phyloP scores from a whole-genome alignment of 441 rosid species.

The Melianthus villosus region DNA sequence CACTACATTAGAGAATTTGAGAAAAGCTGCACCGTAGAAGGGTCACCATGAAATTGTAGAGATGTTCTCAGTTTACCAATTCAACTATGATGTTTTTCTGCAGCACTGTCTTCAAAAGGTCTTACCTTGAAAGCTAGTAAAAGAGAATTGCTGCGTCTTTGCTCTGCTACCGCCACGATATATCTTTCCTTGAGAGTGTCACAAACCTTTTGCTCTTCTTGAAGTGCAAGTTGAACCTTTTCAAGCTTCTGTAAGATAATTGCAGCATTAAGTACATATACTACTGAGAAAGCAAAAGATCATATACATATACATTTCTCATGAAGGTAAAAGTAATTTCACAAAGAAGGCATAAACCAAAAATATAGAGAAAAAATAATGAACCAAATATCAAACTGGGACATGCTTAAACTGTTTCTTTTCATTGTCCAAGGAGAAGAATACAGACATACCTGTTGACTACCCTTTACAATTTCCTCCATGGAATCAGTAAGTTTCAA shows the following conservation, averaged over 20 bases:
- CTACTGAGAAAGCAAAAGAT: no score
- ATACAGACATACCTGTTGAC: constrained; percentile 41
- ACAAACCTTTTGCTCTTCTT: constrained; percentile 46
- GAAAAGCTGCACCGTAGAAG: not conserved
- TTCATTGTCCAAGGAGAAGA: constrained; percentile 1
- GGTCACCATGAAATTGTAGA: not conserved
- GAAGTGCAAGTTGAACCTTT: constrained; percentile 34
- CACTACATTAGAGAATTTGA: constrained; percentile 2
- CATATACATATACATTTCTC: no score
- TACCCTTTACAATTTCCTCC: constrained; percentile 70
- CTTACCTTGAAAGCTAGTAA: constrained; percentile 49
- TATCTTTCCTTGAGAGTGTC: constrained; percentile 33
- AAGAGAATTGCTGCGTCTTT: constrained; percentile 34
- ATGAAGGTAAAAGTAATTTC: no score
- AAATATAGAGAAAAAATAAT: constrained; percentile 3
- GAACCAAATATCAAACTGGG: not conserved
- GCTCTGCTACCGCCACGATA: constrained; percentile 43
- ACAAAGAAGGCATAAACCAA: no score
- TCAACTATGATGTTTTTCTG: no score
- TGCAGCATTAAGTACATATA: no score
- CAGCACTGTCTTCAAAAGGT: not conserved
- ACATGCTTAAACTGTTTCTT: not conserved
- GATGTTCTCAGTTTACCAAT: no score
- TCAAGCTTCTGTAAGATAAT: constrained; percentile 45
- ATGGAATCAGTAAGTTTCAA: constrained; percentile 53